Evolutionary conservation across 2,329 filamentous ascomycete species (phyloP).

Genomic region (Apiospora malaysiana): DNA sequence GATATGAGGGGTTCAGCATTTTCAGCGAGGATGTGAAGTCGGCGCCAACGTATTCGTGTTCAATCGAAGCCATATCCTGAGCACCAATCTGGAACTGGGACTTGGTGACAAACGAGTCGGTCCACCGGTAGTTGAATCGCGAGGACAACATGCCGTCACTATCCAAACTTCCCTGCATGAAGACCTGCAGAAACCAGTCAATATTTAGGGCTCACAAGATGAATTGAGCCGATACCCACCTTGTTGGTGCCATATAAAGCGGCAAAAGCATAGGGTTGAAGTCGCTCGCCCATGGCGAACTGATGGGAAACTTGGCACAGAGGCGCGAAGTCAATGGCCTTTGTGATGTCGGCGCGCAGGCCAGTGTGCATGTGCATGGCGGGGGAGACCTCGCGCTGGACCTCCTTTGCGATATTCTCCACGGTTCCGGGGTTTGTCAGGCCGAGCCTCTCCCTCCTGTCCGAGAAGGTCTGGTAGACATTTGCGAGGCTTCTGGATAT

Average conservation of each 20-base stretch:
- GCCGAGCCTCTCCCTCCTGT: constrained; percentile 85
- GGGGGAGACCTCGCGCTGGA: constrained; percentile 94
- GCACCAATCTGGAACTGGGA: constrained; percentile 81
- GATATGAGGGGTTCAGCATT: constrained; percentile 90
- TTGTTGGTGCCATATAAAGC: constrained; percentile 92
- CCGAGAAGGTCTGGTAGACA: constrained; percentile 80
- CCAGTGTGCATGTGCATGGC: constrained; percentile 97
- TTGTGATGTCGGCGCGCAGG: constrained; percentile 93
- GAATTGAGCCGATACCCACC: constrained; percentile 58
- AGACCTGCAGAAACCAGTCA: constrained; percentile 64
- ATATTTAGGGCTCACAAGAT: constrained; percentile 4
- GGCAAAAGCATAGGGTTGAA: constrained; percentile 95
- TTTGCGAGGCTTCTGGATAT: constrained; percentile 73
- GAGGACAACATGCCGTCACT: constrained; percentile 88
- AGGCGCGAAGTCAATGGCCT: constrained; percentile 91
- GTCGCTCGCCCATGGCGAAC: constrained; percentile 90
- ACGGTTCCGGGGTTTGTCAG: constrained; percentile 91
- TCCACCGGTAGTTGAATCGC: constrained; percentile 94
- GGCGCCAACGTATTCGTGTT: constrained; percentile 91
- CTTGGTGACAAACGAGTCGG: constrained; percentile 80
- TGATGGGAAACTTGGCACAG: constrained; percentile 98
- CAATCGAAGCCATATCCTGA: constrained; percentile 90
- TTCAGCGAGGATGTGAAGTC: constrained; percentile 96
- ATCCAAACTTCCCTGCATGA: constrained; percentile 94
- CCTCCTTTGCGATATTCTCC: constrained; percentile 87